phyloP scores from a whole-genome alignment of 2,329 filamentous ascomycete genomes.

The Claviceps spartinae region DNA sequence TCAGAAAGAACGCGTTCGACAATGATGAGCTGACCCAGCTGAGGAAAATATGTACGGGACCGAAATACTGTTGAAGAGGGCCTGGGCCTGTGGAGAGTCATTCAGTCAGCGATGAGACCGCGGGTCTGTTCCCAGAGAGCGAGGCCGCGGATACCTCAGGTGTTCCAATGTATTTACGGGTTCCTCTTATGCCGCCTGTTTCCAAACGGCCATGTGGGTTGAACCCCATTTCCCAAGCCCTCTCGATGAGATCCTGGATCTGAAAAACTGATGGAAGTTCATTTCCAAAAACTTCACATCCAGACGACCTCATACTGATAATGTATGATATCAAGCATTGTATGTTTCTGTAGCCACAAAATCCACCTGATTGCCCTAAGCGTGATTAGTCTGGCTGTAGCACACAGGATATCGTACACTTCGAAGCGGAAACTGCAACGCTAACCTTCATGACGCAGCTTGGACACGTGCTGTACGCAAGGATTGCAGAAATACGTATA shows the following conservation, averaged over 20 bases:
- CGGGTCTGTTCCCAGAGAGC: not conserved
- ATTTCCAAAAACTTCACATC: constrained; percentile 44
- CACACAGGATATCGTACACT: not conserved
- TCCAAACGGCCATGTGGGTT: constrained; percentile 62
- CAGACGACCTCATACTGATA: constrained; percentile 40
- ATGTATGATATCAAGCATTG: constrained; percentile 83
- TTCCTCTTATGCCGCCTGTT: constrained; percentile 77
- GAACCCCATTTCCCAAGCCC: constrained; percentile 76
- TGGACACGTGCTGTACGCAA: constrained; percentile 64
- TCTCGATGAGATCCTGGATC: constrained; percentile 77
- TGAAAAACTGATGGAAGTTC: constrained; percentile 62
- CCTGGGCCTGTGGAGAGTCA: constrained; percentile 47
- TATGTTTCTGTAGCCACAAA: constrained; percentile 91
- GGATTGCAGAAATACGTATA: constrained; percentile 71
- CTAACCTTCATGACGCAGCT: constrained; percentile 58
- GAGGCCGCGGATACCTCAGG: constrained; percentile 48
- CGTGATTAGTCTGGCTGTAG: not conserved
- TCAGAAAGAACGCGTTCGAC: not conserved
- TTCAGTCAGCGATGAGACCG: not conserved
- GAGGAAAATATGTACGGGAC: constrained; percentile 36
- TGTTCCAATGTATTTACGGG: constrained; percentile 90
- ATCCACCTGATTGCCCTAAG: constrained; percentile 45
- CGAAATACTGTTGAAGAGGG: constrained; percentile 56
- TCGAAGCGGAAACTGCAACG: not conserved
- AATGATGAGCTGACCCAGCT: not conserved